Evolutionary conservation across 208 protist species (phyloP), one percentile per base, ranked within the genome.

Genomic region (Vickermania ingenoplastis): DNA sequence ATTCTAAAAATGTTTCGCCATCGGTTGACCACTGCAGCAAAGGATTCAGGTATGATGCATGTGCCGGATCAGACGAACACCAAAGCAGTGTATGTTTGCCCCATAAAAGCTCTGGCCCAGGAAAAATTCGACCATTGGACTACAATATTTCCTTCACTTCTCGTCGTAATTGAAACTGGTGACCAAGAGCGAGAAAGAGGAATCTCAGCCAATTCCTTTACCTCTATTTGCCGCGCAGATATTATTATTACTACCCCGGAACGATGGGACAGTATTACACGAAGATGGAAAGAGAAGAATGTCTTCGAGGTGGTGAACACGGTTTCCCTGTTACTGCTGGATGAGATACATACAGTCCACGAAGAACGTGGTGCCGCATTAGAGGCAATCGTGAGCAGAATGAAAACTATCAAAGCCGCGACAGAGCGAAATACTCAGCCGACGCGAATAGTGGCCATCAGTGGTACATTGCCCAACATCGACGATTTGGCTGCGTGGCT

Each of bases 191-290:
- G 65, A 22, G 63, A 65, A 31, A 51, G 59, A 28, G 61, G 24
- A 57, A 75, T 59, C 81, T 45, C 36, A 17, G 86, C 58, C 1
- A 63, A 79, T n/a, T 64, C 59, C 31, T 62, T 92, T 25, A 28
- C 52, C 0, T 58, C 59, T 1, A 74, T 92, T 1, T 67, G 67
- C 4, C 48, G 59, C 17, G 81, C 84, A 2, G 77, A 94, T 63
- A 89, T 96, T 59, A 81, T 96, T 59, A 75, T 97, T 53, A 94
- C 91, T 21, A 97, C 94, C 7, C 94, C 94, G 31, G 91, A 97
- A 69, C 85, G 94, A 1, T 97, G 87, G 84, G 94, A 97, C 67
- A 90, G 84, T 63, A 91, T 97, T 53, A 97, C 91, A 29, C 85
- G 94, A 0, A 77, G 91, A 1, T 97, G 89, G 85, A 81, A 84